phyloP scores from a whole-genome alignment of 1,284 basidiomycete genomes.

The Ganoderma sinense region DNA sequence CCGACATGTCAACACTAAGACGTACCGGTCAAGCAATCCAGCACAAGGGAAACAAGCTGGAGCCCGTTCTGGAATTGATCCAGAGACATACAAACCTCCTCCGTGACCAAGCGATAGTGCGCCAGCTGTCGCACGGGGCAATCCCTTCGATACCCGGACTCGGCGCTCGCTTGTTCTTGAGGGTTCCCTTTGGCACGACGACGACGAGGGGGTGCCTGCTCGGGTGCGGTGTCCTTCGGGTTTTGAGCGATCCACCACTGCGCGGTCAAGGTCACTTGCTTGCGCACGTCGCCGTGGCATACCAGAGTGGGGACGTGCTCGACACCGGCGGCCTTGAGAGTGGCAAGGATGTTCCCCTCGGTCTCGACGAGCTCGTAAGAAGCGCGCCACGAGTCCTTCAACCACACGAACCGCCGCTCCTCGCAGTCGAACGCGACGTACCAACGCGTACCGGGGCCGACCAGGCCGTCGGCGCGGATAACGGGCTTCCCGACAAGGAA shows the following conservation, averaged over 20 bases:
- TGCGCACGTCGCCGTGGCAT: constrained; percentile 8
- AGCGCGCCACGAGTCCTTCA: constrained; percentile 15
- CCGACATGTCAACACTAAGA: neutral
- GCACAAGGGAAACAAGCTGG: neutral
- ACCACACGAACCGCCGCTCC: neutral
- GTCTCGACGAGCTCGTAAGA: neutral
- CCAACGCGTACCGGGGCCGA: neutral
- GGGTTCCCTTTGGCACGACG: too few species aligned
- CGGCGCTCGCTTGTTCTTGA: too few species aligned
- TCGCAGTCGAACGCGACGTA: neutral
- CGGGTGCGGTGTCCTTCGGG: neutral
- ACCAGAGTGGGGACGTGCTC: constrained; percentile 2
- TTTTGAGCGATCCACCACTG: constrained; percentile 3
- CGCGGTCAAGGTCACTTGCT: constrained; percentile 4
- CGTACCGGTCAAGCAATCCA: constrained; percentile 13
- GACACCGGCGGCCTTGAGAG: neutral
- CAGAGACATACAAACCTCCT: constrained; percentile 13
- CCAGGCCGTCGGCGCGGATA: neutral
- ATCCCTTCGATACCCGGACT: neutral
- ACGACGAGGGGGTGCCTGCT: too few species aligned
- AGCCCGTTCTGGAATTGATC: neutral
- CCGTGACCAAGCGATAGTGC: constrained; percentile 18
- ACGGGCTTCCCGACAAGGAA: constrained; percentile 15
- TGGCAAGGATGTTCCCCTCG: neutral
- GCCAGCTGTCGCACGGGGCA: constrained; percentile 8